phyloP scores from a whole-genome alignment of 2,329 filamentous ascomycete species.

The Penicillium sp. region DNA sequence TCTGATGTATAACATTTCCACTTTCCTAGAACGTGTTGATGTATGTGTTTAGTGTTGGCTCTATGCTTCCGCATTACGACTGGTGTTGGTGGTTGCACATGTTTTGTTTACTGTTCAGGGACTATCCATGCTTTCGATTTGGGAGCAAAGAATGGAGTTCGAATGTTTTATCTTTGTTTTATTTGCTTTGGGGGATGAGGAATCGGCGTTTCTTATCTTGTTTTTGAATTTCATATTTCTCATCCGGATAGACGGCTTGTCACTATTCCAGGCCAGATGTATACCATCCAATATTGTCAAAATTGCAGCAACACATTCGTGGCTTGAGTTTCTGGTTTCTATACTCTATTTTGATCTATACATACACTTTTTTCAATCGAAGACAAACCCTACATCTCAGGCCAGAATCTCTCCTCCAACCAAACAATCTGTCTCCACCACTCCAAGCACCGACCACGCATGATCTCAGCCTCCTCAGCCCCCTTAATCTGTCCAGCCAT shows the following conservation, averaged over 20 bases:
- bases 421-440: slow-evolving; percentile 54
- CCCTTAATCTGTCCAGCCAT: slow-evolving; percentile 47
- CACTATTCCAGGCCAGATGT: slow-evolving; percentile 23
- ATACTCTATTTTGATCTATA: not conserved
- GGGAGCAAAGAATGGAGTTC: slow-evolving; percentile 17
- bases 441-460: slow-evolving; percentile 47
- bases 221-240: slow-evolving; percentile 3
- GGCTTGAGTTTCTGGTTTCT: no score
- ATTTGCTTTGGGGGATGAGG: not conserved
- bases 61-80: slow-evolving; percentile 18
- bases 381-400: slow-evolving; percentile 34
- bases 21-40: slow-evolving; percentile 10
- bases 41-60: slow-evolving; percentile 1
- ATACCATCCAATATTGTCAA: slow-evolving; percentile 16
- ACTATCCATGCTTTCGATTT: slow-evolving; percentile 5
- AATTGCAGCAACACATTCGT: not conserved
- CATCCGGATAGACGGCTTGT: slow-evolving; percentile 13
- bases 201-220: slow-evolving; percentile 2
- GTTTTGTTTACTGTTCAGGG: slow-evolving; percentile 7
- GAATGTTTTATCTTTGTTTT: not conserved
- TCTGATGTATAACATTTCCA: slow-evolving; percentile 18
- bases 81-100: slow-evolving; percentile 17
- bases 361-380: not conserved
- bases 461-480: slow-evolving; percentile 38
- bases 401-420: slow-evolving; percentile 64